These are phyloP conservation scores for Colletotrichum tamarilloi DNA, from an alignment of 2,329 filamentous ascomycete species.

Conservation along the genomic window DNA sequence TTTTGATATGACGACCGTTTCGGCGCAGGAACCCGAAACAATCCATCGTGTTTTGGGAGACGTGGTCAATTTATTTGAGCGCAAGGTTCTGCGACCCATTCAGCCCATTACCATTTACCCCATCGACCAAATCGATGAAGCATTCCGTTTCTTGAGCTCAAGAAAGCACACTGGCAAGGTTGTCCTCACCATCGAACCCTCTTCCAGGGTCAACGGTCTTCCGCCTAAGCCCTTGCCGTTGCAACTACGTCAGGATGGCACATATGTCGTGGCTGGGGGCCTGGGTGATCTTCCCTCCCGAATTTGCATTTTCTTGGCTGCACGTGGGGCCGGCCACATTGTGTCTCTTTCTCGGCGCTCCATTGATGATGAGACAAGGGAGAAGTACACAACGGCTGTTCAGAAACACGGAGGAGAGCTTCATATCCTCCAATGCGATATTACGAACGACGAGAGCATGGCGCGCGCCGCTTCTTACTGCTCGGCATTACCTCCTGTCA, in stretches of 20 bases:
- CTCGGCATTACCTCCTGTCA: slow-evolving; percentile 44
- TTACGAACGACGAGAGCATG: slow-evolving; percentile 33
- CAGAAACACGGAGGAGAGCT: slow-evolving; percentile 32
- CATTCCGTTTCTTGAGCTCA: slow-evolving; percentile 8
- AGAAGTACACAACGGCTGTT: slow-evolving; percentile 6
- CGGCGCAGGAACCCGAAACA: slow-evolving; percentile 25
- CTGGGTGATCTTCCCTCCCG: slow-evolving; percentile 45
- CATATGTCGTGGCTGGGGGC: slow-evolving; percentile 47
- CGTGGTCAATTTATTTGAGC: slow-evolving; percentile 31
- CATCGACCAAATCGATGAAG: slow-evolving; percentile 48
- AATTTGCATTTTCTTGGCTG: slow-evolving; percentile 40
- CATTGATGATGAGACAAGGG: slow-evolving; percentile 24
- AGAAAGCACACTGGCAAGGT: slow-evolving; percentile 52
- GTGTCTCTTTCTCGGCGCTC: slow-evolving; percentile 44
- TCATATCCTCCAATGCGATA: slow-evolving; percentile 47
- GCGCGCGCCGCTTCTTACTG: slow-evolving; percentile 24
- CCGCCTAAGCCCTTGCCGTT: slow-evolving; percentile 14
- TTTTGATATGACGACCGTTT: slow-evolving; percentile 49
- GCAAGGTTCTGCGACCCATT: slow-evolving; percentile 42
- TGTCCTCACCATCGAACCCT: slow-evolving; percentile 45
- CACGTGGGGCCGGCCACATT: slow-evolving; percentile 44
- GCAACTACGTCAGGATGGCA: slow-evolving; percentile 36
- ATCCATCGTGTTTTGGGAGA: slow-evolving; percentile 34
- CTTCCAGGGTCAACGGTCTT: slow-evolving; percentile 35
- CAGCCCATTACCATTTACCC: slow-evolving; percentile 47